Evolutionary conservation across 495 filamentous ascomycete species (phyloP).

Genomic region (Chaetomidium leptoderma): DNA sequence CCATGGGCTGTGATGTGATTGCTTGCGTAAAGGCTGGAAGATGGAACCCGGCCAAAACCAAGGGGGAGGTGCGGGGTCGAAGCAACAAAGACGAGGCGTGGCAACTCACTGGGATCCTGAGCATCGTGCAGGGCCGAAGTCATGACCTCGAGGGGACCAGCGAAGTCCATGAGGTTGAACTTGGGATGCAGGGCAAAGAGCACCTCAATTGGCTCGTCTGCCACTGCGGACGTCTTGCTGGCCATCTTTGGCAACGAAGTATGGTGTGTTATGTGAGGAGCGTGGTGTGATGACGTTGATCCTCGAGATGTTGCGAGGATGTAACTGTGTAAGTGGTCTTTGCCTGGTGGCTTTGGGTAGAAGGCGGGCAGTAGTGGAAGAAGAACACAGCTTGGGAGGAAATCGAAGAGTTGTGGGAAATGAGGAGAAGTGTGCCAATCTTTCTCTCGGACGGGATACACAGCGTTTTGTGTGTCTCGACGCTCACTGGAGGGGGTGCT

Average conservation of each 20-base stretch:
- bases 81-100: conserved; percentile 2
- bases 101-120: conserved; percentile 56
- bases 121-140: conserved; percentile 55
- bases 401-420: conserved; percentile 4
- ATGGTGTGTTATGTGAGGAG: background rate
- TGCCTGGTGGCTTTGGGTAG: background rate
- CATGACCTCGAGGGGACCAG: conserved; percentile 63
- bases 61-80: conserved; percentile 10
- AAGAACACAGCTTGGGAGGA: background rate
- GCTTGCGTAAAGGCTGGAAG: background rate
- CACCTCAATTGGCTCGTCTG: conserved; percentile 49
- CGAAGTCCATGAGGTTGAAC: conserved; percentile 59
- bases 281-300: conserved; percentile 14
- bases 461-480: conserved; percentile 19
- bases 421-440: background rate
- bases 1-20: background rate
- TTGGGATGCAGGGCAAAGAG: conserved; percentile 48
- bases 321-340: conserved; percentile 7
- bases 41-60: background rate
- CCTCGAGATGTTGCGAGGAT: conserved; percentile 12
- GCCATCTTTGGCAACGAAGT: conserved; percentile 42
- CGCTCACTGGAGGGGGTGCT: conserved; percentile 5
- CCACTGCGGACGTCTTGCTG: conserved; percentile 44
- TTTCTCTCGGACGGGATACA: background rate
- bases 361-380: background rate